phyloP scores from a whole-genome alignment of 495 filamentous ascomycete species.

The Trichoderma asperelloides region DNA sequence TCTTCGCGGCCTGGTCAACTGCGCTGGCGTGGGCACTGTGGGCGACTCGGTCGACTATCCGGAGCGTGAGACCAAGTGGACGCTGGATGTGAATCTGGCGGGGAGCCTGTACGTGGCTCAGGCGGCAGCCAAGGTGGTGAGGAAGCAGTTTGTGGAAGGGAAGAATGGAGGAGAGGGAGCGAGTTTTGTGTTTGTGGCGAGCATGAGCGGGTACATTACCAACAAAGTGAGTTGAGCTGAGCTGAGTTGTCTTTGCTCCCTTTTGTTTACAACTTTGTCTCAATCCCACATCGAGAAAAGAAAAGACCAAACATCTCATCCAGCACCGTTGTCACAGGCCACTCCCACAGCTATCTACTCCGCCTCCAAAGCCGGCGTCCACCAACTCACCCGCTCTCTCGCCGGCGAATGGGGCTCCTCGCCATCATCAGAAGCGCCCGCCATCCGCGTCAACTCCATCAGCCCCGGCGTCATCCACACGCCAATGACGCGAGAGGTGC shows the following conservation, averaged over 20 bases:
- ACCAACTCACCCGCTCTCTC: constrained; percentile 1
- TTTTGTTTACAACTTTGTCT: neutral
- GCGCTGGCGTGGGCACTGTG: neutral
- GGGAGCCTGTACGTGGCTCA: neutral
- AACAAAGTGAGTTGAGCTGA: neutral
- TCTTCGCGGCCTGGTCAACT: neutral
- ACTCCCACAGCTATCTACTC: neutral
- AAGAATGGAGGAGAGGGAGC: neutral
- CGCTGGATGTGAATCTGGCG: neutral
- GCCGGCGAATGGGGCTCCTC: constrained; percentile 3
- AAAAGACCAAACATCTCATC: too few relatives aligned
- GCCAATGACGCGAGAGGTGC: neutral
- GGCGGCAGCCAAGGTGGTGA: neutral
- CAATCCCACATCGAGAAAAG: too few relatives aligned
- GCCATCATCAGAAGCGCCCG: neutral
- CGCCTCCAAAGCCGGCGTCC: constrained; percentile 4
- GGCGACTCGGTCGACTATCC: neutral
- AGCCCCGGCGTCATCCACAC: constrained; percentile 2
- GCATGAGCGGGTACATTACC: neutral
- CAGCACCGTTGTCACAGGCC: neutral
- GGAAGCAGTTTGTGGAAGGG: neutral
- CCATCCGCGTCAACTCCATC: constrained; percentile 6
- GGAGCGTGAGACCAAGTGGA: neutral
- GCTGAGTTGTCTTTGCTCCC: neutral
- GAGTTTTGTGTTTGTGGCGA: constrained; percentile 1